Percentiles rank a stretch among this genome's conserved stretches.
These are phyloP conservation scores for Hyaloscypha finlandica DNA, from an alignment of 495 filamentous ascomycete species.

Conservation along the genomic window DNA sequence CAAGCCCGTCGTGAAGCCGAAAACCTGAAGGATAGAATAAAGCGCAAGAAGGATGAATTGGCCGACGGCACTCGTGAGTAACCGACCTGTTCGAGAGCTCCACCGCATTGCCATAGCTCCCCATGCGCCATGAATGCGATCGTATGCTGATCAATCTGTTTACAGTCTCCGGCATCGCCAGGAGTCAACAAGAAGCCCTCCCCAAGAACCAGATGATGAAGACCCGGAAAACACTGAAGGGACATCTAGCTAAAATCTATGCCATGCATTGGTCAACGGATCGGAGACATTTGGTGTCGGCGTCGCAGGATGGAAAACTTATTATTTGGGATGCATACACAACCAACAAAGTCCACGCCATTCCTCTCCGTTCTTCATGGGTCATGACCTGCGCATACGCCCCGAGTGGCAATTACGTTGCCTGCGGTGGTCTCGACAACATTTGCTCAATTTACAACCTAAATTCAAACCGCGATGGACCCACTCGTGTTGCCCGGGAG, in stretches of 20 bases:
- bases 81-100: constrained; percentile 4
- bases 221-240: constrained; percentile 91
- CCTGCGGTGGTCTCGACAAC: constrained; percentile 97
- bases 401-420: constrained; percentile 96
- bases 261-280: constrained; percentile 99
- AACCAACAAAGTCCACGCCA: constrained; percentile 99
- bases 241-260: constrained; percentile 98
- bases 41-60: constrained; percentile 98
- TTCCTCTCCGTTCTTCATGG: constrained; percentile 97
- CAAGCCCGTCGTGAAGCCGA: constrained; percentile 97
- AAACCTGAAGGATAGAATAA: constrained; percentile 97
- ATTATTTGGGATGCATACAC: constrained; percentile 99
- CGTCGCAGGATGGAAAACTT: constrained; percentile 98
- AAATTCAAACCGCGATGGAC: constrained; percentile 87
- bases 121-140: constrained; percentile 4
- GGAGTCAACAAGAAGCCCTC: constrained; percentile 82
- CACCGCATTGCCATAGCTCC: constrained; percentile 1
- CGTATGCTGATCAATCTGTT: constrained; percentile 32
- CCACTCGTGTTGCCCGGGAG: constrained; percentile 93
- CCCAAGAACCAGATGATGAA: constrained; percentile 92
- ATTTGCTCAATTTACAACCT: constrained; percentile 99
- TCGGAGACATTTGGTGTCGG: constrained; percentile 94
- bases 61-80: constrained; percentile 94
- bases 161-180: constrained; percentile 87
- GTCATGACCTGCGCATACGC: constrained; percentile 99